Evolutionary conservation across 306 rosid species (phyloP).

Genomic region (Abrus pulchellus): DNA sequence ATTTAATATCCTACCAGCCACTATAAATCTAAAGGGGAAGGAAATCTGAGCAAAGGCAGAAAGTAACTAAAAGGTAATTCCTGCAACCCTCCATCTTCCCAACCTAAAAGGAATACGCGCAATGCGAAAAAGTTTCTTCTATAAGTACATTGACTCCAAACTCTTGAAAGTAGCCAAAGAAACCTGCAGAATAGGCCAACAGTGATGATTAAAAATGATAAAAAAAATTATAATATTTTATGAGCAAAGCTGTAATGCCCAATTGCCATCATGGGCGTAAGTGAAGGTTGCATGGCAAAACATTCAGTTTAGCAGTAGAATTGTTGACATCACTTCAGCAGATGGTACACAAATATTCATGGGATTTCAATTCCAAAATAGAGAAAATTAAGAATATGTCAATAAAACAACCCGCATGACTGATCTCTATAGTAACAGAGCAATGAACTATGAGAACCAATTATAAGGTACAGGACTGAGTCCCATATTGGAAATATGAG

Average conservation of each 20-base stretch:
- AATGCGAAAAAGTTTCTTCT: constrained; percentile 35
- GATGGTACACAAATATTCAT: not conserved
- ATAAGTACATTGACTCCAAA: constrained; percentile 18
- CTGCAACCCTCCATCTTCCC: constrained; percentile 57
- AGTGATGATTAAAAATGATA: not conserved
- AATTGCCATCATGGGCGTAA: not conserved
- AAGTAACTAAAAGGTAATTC: constrained; percentile 45
- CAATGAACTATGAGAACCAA: not conserved
- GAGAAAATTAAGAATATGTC: not conserved
- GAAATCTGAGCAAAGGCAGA: constrained; percentile 49
- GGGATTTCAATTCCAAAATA: not conserved
- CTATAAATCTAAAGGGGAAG: constrained; percentile 44
- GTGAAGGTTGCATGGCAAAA: not conserved
- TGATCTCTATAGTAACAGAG: not conserved
- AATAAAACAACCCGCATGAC: not conserved
- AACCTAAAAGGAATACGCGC: constrained; percentile 27
- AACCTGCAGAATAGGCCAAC: constrained; percentile 51
- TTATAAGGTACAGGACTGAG: too few species aligned
- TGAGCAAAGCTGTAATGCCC: constrained; percentile 1
- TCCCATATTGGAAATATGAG: too few species aligned
- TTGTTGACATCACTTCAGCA: too few species aligned
- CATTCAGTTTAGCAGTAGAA: constrained; percentile 14
- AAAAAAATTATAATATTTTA: not conserved
- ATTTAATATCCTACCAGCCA: constrained; percentile 17
- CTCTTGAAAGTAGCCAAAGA: constrained; percentile 36